Base-by-base conservation (phyloP, 805 yeast species). In the Metschnikowia similis region DNA sequence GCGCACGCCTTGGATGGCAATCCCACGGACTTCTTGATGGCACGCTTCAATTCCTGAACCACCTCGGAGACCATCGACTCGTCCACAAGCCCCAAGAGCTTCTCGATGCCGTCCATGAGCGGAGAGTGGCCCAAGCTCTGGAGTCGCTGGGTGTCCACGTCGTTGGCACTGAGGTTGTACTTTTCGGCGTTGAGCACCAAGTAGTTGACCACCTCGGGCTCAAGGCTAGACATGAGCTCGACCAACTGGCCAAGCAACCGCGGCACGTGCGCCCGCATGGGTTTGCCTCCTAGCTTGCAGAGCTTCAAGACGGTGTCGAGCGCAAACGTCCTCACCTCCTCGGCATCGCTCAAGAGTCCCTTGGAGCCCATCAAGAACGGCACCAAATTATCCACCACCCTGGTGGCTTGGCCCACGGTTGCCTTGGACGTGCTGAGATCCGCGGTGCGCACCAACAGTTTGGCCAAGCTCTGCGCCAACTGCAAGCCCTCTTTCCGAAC, bases 1-100 rank as follows among this genome's bases (percentile, higher is more conserved):
- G 92, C 90, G 26, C 91, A 89, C 0, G 87, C 89, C 60, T 92
- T 89, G 0, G 97, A 89, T 0, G 98, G 97, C 11, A 94, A 71
- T 0, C 98, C 98, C 17, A 91, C 87, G 0, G 95, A 80, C 49
- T 73, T 77, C 52, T 82, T 82, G 8, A 88, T 79, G 1, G 89
- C 79, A 17, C 67, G 61, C 21, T 78, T 77, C 29, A 89, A 67
- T 35, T 69, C 71, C 2, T 69, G 71, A 3, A 87, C 70, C 32
- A 82, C 66, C 10, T 72, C 74, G 1, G 71, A 75, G 69, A 82
- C 71, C 26, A 72, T 66, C 1, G 71, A 71, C 26, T 67, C 72
- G 62, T 82, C 85, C 5, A 84, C 57, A 28, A 80, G 60, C 41
- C 80, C 84, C 51, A 91, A 66, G 53, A 91, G 64, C 44, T 74